Evolutionary conservation across 768 basidiomycete species (phyloP).

Genomic region (Auriscalpium microsporum): DNA sequence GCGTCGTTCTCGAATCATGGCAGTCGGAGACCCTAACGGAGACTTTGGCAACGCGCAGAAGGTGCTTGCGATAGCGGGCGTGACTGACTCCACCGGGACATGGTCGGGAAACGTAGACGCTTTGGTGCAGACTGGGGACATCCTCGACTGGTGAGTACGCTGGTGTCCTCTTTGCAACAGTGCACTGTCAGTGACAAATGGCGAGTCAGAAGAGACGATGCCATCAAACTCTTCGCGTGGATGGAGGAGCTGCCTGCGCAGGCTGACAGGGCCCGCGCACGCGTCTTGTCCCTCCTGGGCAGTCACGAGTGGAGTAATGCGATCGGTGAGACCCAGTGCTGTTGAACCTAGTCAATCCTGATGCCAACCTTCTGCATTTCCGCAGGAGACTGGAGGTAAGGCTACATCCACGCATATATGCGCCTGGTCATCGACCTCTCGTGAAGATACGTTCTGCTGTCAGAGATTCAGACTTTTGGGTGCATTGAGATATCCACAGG

Average conservation of each 20-base stretch:
- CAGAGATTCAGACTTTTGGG: conserved; percentile 80
- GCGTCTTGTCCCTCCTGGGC: conserved; percentile 71
- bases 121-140: conserved; percentile 96
- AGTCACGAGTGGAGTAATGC: conserved; percentile 98
- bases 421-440: not conserved
- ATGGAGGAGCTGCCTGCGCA: conserved; percentile 79
- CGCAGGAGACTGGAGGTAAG: conserved; percentile 59
- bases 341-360: no score
- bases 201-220: conserved; percentile 70
- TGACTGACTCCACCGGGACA: conserved; percentile 60
- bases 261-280: conserved; percentile 60
- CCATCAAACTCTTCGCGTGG: conserved; percentile 73
- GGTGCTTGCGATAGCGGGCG: conserved; percentile 73
- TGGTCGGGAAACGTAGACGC: conserved; percentile 83
- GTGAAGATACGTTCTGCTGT: conserved; percentile 71
- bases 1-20: conserved; percentile 49
- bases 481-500: conserved; percentile 63
- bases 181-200: not conserved
- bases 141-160: conserved; percentile 70
- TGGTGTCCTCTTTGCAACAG: not conserved
- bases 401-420: not conserved
- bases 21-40: conserved; percentile 89
- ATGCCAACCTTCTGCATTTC: no score
- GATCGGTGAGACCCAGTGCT: conserved; percentile 38
- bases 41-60: conserved; percentile 71